Evolutionary conservation across 169 alveolate genomes (phyloP).

Genomic region (Plasmodium gonderi): DNA sequence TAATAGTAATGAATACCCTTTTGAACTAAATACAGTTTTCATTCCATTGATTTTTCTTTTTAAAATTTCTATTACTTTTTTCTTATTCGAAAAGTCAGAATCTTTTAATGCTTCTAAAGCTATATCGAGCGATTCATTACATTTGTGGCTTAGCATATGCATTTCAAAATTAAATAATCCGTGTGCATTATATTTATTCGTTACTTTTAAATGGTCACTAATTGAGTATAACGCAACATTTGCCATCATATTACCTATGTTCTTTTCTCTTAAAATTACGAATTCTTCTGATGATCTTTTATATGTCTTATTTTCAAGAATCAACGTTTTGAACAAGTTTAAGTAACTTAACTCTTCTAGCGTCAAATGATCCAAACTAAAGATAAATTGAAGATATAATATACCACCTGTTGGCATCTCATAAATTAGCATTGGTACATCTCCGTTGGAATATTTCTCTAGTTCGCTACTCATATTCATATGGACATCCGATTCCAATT

Average conservation of each 20-base stretch:
- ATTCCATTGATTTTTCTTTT: slow-evolving; percentile 76
- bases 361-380: slow-evolving; percentile 77
- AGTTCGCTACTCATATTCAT: neutral
- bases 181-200: slow-evolving; percentile 75
- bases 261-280: slow-evolving; percentile 76
- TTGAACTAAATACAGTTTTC: slow-evolving; percentile 70
- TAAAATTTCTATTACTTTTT: slow-evolving; percentile 82
- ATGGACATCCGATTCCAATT: neutral
- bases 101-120: slow-evolving; percentile 77
- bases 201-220: slow-evolving; percentile 75
- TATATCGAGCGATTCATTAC: slow-evolving; percentile 78
- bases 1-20: slow-evolving; percentile 75
- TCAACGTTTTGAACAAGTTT: slow-evolving; percentile 75
- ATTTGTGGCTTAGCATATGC: slow-evolving; percentile 79
- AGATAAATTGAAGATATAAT: slow-evolving; percentile 81
- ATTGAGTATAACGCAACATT: slow-evolving; percentile 75
- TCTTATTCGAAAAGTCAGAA: slow-evolving; percentile 77
- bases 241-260: slow-evolving; percentile 78
- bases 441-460: neutral
- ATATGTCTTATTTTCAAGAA: slow-evolving; percentile 81
- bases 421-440: slow-evolving; percentile 74
- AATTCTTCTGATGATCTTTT: slow-evolving; percentile 81
- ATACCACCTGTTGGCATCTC: slow-evolving; percentile 84
- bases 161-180: slow-evolving; percentile 79
- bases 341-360: slow-evolving; percentile 81